A percentile compares a stretch with the other conserved stretches of the same genome.
Conservation (phyloP, 1,139 yeast genomes). For the Yarrowia galli region DNA sequence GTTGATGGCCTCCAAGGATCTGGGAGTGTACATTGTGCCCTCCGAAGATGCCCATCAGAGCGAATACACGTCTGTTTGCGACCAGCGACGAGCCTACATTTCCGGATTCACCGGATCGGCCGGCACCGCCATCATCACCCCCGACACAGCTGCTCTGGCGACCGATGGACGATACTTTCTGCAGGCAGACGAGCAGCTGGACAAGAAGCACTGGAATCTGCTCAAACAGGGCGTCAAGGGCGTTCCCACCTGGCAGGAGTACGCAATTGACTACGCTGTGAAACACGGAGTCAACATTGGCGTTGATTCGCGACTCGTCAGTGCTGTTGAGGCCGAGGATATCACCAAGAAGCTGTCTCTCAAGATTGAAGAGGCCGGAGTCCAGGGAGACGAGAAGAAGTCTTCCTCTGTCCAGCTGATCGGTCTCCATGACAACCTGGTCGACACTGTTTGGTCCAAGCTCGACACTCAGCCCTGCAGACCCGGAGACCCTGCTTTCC, state of each 20-base stretch:
- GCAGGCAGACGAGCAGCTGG: conserved; percentile 89
- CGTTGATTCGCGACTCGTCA: conserved; percentile 73
- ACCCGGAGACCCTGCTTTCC: conserved; percentile 48
- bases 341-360: conserved; percentile 50
- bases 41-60: conserved; percentile 95
- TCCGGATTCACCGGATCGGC: conserved; percentile 92
- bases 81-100: conserved; percentile 84
- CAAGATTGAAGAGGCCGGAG: conserved; percentile 25
- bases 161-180: conserved; percentile 96
- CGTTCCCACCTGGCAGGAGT: conserved; percentile 86
- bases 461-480: conserved; percentile 53
- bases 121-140: conserved; percentile 88
- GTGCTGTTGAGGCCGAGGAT: conserved; percentile 55
- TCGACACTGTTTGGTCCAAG: conserved; percentile 74
- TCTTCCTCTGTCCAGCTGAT: conserved; percentile 60
- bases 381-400: conserved; percentile 40
- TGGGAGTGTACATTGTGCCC: conserved; percentile 84
- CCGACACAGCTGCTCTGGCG: conserved; percentile 75
- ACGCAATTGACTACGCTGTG: conserved; percentile 60
- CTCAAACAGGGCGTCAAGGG: conserved; percentile 80
- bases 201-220: conserved; percentile 81
- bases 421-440: conserved; percentile 71
- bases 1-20: conserved; percentile 66
- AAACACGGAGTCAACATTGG: conserved; percentile 55
- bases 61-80: conserved; percentile 81